Base-by-base conservation (phyloP, 2,329 filamentous ascomycete species). In the Gliomastix tumulicola region DNA sequence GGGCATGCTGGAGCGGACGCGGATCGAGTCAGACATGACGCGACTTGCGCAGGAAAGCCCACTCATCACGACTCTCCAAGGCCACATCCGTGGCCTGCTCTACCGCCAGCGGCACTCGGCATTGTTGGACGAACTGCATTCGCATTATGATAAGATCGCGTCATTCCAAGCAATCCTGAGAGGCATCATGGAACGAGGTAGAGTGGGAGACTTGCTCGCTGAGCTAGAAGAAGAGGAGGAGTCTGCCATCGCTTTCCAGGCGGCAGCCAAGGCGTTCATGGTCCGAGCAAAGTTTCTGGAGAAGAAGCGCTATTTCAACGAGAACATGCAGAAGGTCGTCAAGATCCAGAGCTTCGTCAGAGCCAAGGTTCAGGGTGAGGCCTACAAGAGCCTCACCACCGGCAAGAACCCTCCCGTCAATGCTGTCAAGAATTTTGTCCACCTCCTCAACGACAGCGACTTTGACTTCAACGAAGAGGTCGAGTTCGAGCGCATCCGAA, bases 391-490 rank as follows among this genome's bases (percentile, higher is more conserved):
- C 56, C 71, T 98, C 45, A 97, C 89, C 3, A 89, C 81, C 21
- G 94, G 92, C 42, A 96, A 95, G 65, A 97, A 97, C 54, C 92
- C 92, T 18, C 92, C 92, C 1, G 88, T 98, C 41, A 88, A 88
- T 27, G 95, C 94, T 1, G 87, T 98, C 55, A 96, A 97, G 68
- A 94, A 94, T 56, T 98, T 98, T 56, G 88, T 98, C 3, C 92
- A 98, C 58, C 72, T 98, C 25, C 79, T 98, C 39, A 98, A 97
- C 52, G 92, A 98, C 60, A 97, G 88, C 51, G 90, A 96, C 54
- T 95, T 98, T 51, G 92, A 98, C 56, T 98, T 98, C 62, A 94
- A 98, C 55, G 90, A 97, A 57, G 92, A 98, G 57, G 82, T 98
- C 35, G 92, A 98, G 56, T 96, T 97, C 47, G 92, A 98, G 60